Conservation (phyloP, 129 eudicot genomes). For the Saussurea involucrata region DNA sequence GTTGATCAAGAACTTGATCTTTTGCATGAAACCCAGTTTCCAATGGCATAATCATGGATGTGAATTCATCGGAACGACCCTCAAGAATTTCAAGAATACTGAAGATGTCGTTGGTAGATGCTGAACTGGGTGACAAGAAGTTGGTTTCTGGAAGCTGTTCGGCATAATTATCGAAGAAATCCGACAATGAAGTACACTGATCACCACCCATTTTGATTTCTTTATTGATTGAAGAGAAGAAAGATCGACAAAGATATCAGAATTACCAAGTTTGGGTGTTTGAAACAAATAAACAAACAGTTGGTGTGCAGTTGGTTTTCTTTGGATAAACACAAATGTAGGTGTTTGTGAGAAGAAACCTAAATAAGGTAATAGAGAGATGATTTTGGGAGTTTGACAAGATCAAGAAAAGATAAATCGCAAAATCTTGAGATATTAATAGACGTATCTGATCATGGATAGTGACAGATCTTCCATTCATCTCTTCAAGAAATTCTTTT, state of each 20-base stretch:
- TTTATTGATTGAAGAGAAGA: background rate
- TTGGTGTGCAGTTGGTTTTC: background rate
- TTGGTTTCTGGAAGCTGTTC: constrained; percentile 32
- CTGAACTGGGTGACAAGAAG: constrained; percentile 16
- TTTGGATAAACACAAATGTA: background rate
- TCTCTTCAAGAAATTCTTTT: background rate
- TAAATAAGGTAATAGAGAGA: background rate
- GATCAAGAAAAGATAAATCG: background rate
- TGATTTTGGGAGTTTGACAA: constrained; percentile 3
- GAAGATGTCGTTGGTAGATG: constrained; percentile 55
- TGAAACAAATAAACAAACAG: background rate
- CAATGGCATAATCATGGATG: constrained; percentile 8
- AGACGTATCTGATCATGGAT: background rate
- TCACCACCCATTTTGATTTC: constrained; percentile 25
- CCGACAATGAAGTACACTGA: constrained; percentile 7
- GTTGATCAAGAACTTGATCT: background rate
- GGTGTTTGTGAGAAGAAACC: constrained; percentile 13
- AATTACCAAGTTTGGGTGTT: background rate
- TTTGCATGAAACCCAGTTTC: constrained; percentile 2
- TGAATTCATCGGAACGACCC: constrained; percentile 26
- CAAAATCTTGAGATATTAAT: constrained; percentile 3
- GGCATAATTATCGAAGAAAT: constrained; percentile 33
- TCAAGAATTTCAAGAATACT: constrained; percentile 68
- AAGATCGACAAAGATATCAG: background rate
- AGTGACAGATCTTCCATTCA: background rate